phyloP scores from a whole-genome alignment of 1,284 basidiomycete species.

The Heterobasidion parviporum region DNA sequence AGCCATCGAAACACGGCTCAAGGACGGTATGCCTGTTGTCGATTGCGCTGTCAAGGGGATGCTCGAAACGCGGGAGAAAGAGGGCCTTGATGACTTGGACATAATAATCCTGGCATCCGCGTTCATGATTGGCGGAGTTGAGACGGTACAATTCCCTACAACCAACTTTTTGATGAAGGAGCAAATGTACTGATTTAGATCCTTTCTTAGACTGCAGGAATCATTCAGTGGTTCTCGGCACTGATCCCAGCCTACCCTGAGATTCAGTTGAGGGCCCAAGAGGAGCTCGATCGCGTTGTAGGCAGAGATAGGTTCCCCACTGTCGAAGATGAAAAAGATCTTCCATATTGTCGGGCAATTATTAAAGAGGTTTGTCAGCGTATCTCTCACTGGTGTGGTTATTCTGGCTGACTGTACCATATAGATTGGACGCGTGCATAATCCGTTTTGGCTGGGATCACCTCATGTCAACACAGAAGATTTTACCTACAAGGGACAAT shows the following conservation, averaged over 20 bases:
- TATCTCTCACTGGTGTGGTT: background rate
- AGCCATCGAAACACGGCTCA: background rate
- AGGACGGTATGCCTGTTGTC: background rate
- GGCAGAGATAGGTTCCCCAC: slow-evolving; percentile 6
- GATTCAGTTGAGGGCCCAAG: slow-evolving; percentile 3
- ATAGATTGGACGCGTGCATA: background rate
- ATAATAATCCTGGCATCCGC: background rate
- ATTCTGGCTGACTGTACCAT: background rate
- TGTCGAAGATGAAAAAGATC: slow-evolving; percentile 2
- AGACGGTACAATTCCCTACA: slow-evolving; percentile 5
- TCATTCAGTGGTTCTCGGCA: background rate
- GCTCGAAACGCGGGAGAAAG: background rate
- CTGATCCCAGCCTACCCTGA: slow-evolving; percentile 1
- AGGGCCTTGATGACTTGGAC: background rate
- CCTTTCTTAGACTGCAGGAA: background rate
- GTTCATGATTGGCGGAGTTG: background rate
- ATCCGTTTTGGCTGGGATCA: background rate
- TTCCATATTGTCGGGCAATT: slow-evolving; percentile 5
- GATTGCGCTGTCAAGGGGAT: background rate
- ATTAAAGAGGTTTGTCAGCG: slow-evolving; percentile 4
- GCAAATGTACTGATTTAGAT: background rate
- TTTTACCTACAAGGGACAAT: background rate
- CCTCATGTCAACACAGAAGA: background rate
- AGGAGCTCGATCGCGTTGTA: slow-evolving; percentile 5
- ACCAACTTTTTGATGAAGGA: too few species aligned